phyloP scores from a whole-genome alignment of 768 basidiomycete genomes.

The Lyophyllum atratum region DNA sequence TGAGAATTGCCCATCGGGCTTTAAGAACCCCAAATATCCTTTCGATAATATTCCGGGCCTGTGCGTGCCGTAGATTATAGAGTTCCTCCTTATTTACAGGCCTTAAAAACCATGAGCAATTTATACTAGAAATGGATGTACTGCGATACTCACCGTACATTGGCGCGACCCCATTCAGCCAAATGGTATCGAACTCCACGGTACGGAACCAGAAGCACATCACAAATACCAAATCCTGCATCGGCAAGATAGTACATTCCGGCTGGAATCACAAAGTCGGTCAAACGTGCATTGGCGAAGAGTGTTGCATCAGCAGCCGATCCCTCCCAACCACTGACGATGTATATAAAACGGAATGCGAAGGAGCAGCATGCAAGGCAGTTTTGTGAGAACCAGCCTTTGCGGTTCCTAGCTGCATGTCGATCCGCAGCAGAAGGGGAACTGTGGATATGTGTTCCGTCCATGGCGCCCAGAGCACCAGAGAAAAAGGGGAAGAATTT shows the following conservation, averaged over 20 bases:
- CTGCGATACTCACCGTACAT: background rate
- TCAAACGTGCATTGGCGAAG: conserved; percentile 22
- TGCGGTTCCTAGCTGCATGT: conserved; percentile 6
- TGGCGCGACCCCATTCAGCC: conserved; percentile 2
- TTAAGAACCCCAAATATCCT: conserved; percentile 30
- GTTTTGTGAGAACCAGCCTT: conserved; percentile 28
- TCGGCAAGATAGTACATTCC: conserved; percentile 34
- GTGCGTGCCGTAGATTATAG: conserved; percentile 27
- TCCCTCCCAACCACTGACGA: background rate
- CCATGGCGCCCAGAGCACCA: conserved; percentile 23
- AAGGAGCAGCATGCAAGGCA: conserved; percentile 28
- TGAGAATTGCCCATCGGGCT: conserved; percentile 17
- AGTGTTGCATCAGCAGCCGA: background rate
- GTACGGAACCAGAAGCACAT: conserved; percentile 34
- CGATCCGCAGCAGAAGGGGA: conserved; percentile 5
- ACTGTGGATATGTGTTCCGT: conserved; percentile 19
- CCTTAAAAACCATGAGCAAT: conserved; percentile 4
- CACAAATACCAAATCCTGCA: background rate
- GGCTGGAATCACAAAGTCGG: conserved; percentile 26
- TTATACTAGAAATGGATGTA: background rate
- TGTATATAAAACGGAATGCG: conserved; percentile 21
- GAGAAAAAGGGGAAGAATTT: conserved; percentile 29
- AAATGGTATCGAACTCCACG: conserved; percentile 37
- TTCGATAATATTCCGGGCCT: conserved; percentile 26
- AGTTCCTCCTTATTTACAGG: conserved; percentile 24